These are phyloP conservation scores for Uromyces viciae-fabae DNA, from an alignment of 1,284 basidiomycete genomes.

Conservation along the genomic window DNA sequence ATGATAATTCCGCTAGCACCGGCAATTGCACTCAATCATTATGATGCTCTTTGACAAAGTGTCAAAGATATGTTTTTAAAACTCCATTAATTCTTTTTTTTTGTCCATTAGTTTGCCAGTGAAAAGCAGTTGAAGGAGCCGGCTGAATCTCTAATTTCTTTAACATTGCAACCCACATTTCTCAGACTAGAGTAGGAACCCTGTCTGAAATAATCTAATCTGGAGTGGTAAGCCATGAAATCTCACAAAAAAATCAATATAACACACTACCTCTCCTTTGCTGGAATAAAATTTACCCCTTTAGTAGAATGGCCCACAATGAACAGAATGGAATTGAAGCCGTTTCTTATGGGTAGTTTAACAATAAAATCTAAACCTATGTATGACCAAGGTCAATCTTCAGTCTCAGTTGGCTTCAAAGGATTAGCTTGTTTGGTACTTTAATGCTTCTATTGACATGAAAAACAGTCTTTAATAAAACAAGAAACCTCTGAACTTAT, in stretches of 20 bases:
- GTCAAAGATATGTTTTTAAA: constrained; percentile 1
- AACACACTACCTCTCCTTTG: not conserved
- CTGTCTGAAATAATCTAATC: too few species aligned
- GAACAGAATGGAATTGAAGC: not conserved
- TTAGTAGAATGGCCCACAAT: constrained; percentile 47
- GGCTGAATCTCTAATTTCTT: not conserved
- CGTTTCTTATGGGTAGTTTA: not conserved
- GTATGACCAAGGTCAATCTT: too few species aligned
- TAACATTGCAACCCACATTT: not conserved
- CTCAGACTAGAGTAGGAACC: too few species aligned
- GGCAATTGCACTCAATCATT: not conserved
- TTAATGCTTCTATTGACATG: too few species aligned
- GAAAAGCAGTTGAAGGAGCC: constrained; percentile 17
- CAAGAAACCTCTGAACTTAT: too few species aligned
- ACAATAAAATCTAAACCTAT: constrained; percentile 20
- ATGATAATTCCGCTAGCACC: constrained; percentile 28
- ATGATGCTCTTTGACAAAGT: not conserved
- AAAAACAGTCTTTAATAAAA: too few species aligned
- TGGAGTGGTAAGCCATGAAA: too few species aligned
- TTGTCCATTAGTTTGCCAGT: constrained; percentile 29
- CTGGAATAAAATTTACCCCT: constrained; percentile 12
- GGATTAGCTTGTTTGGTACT: too few species aligned
- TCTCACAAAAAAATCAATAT: not conserved
- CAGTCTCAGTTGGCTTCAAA: too few species aligned
- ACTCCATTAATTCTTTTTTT: not conserved